Conservation (phyloP, 2,329 filamentous ascomycete species). For the Neoarthrinium moseri region DNA sequence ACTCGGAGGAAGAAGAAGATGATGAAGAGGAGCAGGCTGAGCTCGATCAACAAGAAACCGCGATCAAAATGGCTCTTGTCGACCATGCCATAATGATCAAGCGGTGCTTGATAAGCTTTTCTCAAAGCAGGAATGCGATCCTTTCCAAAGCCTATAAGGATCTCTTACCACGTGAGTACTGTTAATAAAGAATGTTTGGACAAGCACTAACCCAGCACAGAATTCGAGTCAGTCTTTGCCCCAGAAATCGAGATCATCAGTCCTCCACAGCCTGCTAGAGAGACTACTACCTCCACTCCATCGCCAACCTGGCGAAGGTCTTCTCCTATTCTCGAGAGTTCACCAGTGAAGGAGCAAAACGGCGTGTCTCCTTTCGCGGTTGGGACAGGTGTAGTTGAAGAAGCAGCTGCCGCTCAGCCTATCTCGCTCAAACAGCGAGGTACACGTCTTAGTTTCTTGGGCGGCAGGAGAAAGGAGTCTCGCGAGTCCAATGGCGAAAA, state of each 20-base stretch:
- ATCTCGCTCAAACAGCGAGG: slow-evolving; percentile 52
- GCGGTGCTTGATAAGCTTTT: slow-evolving; percentile 71
- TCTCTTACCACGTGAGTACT: slow-evolving; percentile 61
- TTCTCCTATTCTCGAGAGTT: slow-evolving; percentile 28
- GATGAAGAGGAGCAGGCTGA: slow-evolving; percentile 45
- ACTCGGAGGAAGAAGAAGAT: slow-evolving; percentile 40
- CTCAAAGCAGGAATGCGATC: slow-evolving; percentile 59
- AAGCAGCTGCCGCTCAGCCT: slow-evolving; percentile 49
- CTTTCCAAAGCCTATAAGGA: slow-evolving; percentile 57
- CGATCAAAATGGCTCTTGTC: slow-evolving; percentile 79
- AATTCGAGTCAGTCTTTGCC: slow-evolving; percentile 62
- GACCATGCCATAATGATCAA: slow-evolving; percentile 89
- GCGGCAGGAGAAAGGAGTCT: slow-evolving; percentile 48
- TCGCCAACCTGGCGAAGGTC: slow-evolving; percentile 38
- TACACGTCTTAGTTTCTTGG: slow-evolving; percentile 56
- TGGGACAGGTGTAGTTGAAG: slow-evolving; percentile 39
- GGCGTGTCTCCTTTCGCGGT: slow-evolving; percentile 17
- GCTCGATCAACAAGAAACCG: slow-evolving; percentile 65
- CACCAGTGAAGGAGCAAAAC: slow-evolving; percentile 18
- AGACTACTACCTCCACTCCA: slow-evolving; percentile 36
- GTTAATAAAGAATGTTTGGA: neutral
- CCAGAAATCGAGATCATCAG: slow-evolving; percentile 65
- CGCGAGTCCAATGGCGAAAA: slow-evolving; percentile 24
- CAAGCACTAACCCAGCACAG: slow-evolving; percentile 33
- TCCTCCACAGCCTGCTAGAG: slow-evolving; percentile 43